Evolutionary conservation across 2,329 filamentous ascomycete genomes (phyloP).

Genomic region (Hymenotorrendiella dingleyae): DNA sequence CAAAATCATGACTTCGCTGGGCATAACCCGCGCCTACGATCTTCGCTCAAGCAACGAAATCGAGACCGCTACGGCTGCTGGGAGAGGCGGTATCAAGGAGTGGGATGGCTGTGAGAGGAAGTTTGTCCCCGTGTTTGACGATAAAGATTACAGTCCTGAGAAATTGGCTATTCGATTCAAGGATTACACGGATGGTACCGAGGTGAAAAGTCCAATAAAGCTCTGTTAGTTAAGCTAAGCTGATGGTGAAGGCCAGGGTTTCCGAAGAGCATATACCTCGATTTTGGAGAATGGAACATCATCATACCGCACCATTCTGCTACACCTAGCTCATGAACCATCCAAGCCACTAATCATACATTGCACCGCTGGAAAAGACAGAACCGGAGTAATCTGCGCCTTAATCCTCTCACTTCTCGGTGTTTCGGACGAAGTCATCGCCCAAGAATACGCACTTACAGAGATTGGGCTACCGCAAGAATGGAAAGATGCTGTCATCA

Average conservation of each 20-base stretch:
- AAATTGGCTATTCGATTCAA: conserved; percentile 54
- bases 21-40: conserved; percentile 63
- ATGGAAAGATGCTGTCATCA: conserved; percentile 46
- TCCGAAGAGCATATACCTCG: conserved; percentile 56
- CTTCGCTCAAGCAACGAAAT: conserved; percentile 59
- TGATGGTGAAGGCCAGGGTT: conserved; percentile 40
- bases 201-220: too few relatives aligned
- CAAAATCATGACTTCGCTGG: conserved; percentile 44
- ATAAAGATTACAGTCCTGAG: conserved; percentile 56
- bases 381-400: conserved; percentile 65
- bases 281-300: conserved; percentile 51
- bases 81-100: conserved; percentile 35
- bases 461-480: conserved; percentile 50
- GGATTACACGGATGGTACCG: conserved; percentile 49
- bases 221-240: too few relatives aligned
- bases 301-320: conserved; percentile 48
- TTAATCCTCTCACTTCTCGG: conserved; percentile 59
- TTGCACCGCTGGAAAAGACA: conserved; percentile 73
- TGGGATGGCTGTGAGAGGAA: conserved; percentile 48
- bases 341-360: conserved; percentile 56
- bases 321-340: conserved; percentile 31
- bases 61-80: conserved; percentile 33
- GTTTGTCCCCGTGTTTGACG: conserved; percentile 60
- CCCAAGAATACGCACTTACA: conserved; percentile 63
- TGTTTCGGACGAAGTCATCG: conserved; percentile 52